Base-by-base conservation (phyloP, 2,329 filamentous ascomycete species). In the Aureobasidium musti region DNA sequence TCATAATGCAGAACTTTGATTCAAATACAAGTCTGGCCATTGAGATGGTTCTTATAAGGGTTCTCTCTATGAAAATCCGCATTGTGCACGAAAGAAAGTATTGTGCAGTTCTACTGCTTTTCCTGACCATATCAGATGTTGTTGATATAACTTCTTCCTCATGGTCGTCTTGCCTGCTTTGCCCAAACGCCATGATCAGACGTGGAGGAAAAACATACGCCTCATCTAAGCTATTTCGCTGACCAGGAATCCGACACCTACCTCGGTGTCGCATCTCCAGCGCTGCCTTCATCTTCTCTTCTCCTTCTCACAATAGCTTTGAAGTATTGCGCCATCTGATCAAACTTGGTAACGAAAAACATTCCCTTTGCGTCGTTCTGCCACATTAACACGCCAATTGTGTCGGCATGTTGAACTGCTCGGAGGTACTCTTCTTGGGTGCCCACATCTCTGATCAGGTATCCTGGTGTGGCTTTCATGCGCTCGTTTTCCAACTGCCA, bases 401-500 rank as follows among this genome's bases (percentile, higher is more conserved):
- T 92, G 71, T 94, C 89, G 0, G 95, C 94, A 78, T 97, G 88
- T 47, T 86, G 86, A 5, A 87, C 84, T 13, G 91, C 85, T 52
- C 86, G 87, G 59, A 85, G 82, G 74, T 91, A 95, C 66, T 84
- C 84, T 61, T 83, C 80, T n/a, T 61, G 66, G 37, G 83, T 87
- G 50, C 87, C 86, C 74, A 98, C 97, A 69, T 98, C 94, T 74
- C 90, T 89, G 82, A 99, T 96, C 33, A 98, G 77, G 76, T 92
- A 98, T 0, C 95, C 95, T 0, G 84, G 81, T 5, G 88, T 92
- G 1, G 91, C 87, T 76, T 90, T 91, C 86, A 99, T 96, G 60
- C 95, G 86, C 80, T 99, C 95, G 70, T 94, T 92, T 78, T 99
- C 95, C 63, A 98, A 88, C 81, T 99, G 94, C 95, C 95, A 99